A percentile compares a stretch with the other conserved stretches of the same genome.
Conservation (phyloP, 192 early-diverging fungal species). For the Blastocladiella britannica region DNA sequence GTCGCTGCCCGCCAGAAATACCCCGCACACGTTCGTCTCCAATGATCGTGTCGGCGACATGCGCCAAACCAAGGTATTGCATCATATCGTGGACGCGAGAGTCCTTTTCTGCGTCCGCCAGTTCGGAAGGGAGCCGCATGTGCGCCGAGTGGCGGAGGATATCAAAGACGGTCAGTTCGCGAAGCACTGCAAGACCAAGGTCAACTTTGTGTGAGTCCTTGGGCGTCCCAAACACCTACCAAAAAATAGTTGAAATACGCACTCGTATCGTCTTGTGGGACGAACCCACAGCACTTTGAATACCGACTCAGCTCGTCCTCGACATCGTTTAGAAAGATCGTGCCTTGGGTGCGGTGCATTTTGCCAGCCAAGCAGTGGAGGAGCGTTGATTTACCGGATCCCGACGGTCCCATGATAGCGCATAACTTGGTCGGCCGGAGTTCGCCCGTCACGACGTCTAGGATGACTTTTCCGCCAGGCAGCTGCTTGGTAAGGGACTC, state of each 20-base stretch:
- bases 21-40: constrained; percentile 41
- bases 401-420: constrained; percentile 39
- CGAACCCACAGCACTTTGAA: constrained; percentile 45
- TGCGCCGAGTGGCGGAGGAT: constrained; percentile 41
- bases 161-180: constrained; percentile 46
- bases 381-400: constrained; percentile 37
- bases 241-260: no score
- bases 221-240: no score
- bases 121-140: constrained; percentile 33
- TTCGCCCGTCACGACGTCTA: constrained; percentile 35
- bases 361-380: constrained; percentile 42
- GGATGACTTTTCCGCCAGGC: no score
- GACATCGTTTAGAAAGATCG: constrained; percentile 33
- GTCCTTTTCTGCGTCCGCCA: constrained; percentile 15
- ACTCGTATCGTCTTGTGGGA: constrained; percentile 48
- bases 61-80: constrained; percentile 28
- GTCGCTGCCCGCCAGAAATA: constrained; percentile 52
- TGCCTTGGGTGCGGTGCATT: constrained; percentile 23
- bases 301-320: constrained; percentile 33
- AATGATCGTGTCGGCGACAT: constrained; percentile 27
- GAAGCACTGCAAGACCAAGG: no score
- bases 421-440: constrained; percentile 28
- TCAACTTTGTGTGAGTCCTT: no score
- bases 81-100: constrained; percentile 34
- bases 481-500: no score